A percentile compares a stretch with the other conserved stretches of the same genome.
These are phyloP conservation scores for Lodderomyces theae DNA, from an alignment of 1,139 yeast genomes.

Conservation along the genomic window DNA sequence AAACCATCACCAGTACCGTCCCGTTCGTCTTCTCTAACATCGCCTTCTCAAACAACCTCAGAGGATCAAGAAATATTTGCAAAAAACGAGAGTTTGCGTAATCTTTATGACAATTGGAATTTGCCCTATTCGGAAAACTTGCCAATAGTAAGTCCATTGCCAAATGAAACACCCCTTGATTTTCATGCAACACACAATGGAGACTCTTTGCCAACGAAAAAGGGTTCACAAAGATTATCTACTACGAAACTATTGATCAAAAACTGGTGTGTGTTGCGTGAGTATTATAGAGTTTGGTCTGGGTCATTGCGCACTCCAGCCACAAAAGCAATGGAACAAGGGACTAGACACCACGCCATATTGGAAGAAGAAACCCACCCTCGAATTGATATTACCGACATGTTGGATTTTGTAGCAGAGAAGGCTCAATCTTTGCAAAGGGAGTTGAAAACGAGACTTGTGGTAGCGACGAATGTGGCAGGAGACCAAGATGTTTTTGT, in stretches of 20 bases:
- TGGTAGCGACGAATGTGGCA: no score
- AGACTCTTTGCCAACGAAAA: slow-evolving; percentile 23
- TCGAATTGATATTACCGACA: slow-evolving; percentile 17
- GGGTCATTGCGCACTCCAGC: slow-evolving; percentile 24
- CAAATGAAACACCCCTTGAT: slow-evolving; percentile 21
- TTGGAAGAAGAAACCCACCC: slow-evolving; percentile 44
- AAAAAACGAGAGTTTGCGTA: slow-evolving; percentile 5
- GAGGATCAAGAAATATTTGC: not conserved
- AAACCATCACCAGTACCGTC: not conserved
- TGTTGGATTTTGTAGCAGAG: not conserved
- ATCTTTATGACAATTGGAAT: slow-evolving; percentile 15
- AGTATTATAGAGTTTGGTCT: slow-evolving; percentile 43
- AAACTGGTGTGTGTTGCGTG: slow-evolving; percentile 54
- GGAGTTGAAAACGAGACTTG: not conserved
- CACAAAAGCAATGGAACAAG: slow-evolving; percentile 35
- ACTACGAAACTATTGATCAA: slow-evolving; percentile 47
- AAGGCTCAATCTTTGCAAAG: slow-evolving; percentile 1
- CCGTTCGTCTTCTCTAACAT: not conserved
- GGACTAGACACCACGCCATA: slow-evolving; percentile 37
- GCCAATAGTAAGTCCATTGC: slow-evolving; percentile 11
- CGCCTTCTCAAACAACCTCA: not conserved
- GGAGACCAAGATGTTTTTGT: slow-evolving; percentile 5
- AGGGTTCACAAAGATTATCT: slow-evolving; percentile 36
- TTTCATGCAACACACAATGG: slow-evolving; percentile 25
- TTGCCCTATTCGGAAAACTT: slow-evolving; percentile 7